These are phyloP conservation scores for Tetracladium setigerum DNA, from an alignment of 495 filamentous ascomycete genomes.

Conservation along the genomic window DNA sequence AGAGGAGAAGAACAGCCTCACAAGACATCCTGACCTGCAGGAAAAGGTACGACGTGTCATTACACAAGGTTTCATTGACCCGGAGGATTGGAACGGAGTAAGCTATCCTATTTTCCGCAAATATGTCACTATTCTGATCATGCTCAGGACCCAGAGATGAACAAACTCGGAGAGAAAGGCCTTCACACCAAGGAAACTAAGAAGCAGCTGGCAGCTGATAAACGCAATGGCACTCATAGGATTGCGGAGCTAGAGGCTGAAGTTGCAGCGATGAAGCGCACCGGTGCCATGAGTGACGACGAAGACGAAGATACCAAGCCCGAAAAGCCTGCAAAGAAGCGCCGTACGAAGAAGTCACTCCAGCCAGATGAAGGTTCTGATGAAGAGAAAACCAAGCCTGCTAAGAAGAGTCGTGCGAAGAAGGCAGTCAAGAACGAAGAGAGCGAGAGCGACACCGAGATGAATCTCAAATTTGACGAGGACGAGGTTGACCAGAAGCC, in stretches of 20 bases:
- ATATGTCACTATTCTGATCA: background rate
- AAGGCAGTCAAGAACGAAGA: slow-evolving; percentile 1
- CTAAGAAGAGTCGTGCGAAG: slow-evolving; percentile 1
- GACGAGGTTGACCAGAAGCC: slow-evolving; percentile 1
- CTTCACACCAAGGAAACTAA: slow-evolving; percentile 33
- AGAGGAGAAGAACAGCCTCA: slow-evolving; percentile 15
- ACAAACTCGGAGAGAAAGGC: slow-evolving; percentile 48
- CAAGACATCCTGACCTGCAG: slow-evolving; percentile 48
- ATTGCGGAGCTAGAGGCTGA: slow-evolving; percentile 1
- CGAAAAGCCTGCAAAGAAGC: background rate
- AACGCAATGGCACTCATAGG: slow-evolving; percentile 10
- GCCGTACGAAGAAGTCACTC: slow-evolving; percentile 6
- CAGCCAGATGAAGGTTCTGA: background rate
- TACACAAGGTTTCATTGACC: slow-evolving; percentile 59
- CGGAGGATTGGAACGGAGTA: slow-evolving; percentile 67
- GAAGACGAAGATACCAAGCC: slow-evolving; percentile 9
- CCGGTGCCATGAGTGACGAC: slow-evolving; percentile 14
- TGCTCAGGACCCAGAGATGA: slow-evolving; percentile 50
- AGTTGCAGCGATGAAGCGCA: slow-evolving; percentile 21
- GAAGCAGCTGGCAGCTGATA: slow-evolving; percentile 30
- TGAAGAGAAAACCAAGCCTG: background rate
- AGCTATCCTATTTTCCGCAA: slow-evolving; percentile 20
- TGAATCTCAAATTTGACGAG: background rate
- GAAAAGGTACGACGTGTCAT: slow-evolving; percentile 53
- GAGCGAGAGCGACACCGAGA: background rate